Evolutionary conservation across 1,139 yeast genomes (phyloP).

Genomic region (Lodderomyces orthopsilosis): DNA sequence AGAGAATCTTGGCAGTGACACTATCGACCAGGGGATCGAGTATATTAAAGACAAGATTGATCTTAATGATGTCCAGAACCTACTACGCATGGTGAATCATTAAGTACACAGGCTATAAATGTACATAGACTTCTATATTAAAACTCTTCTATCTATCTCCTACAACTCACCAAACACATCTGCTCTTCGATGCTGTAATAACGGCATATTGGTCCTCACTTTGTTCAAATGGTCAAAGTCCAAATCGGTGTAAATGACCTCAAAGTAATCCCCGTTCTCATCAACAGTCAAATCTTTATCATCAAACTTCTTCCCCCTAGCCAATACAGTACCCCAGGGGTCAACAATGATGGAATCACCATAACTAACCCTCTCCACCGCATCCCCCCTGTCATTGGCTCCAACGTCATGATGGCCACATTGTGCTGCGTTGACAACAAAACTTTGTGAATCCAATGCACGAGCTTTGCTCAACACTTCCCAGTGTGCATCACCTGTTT

Average conservation of each 20-base stretch:
- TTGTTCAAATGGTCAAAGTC: constrained; percentile 49
- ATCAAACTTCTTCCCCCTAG: constrained; percentile 44
- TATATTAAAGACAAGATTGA: constrained; percentile 2
- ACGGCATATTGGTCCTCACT: constrained; percentile 68
- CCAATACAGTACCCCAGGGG: constrained; percentile 86
- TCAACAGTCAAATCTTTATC: constrained; percentile 25
- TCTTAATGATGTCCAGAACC: constrained; percentile 1
- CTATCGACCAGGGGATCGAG: constrained; percentile 1
- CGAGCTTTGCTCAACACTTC: constrained; percentile 71
- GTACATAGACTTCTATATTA: too few relatives aligned
- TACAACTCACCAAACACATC: constrained; percentile 9
- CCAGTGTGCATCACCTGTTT: constrained; percentile 94
- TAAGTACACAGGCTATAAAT: neutral
- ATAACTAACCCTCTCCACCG: constrained; percentile 54
- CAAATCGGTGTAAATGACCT: constrained; percentile 66
- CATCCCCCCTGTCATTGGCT: constrained; percentile 20
- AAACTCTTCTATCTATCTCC: too few relatives aligned
- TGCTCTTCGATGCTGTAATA: constrained; percentile 64
- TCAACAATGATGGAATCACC: constrained; percentile 86
- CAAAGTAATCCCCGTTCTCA: constrained; percentile 50
- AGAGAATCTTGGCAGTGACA: constrained; percentile 10
- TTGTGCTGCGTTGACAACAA: constrained; percentile 90
- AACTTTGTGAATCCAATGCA: constrained; percentile 86
- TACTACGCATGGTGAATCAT: neutral
- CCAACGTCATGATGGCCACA: constrained; percentile 67